Base-by-base conservation (phyloP, 495 filamentous ascomycete species). In the Chlorociboria aeruginascens region DNA sequence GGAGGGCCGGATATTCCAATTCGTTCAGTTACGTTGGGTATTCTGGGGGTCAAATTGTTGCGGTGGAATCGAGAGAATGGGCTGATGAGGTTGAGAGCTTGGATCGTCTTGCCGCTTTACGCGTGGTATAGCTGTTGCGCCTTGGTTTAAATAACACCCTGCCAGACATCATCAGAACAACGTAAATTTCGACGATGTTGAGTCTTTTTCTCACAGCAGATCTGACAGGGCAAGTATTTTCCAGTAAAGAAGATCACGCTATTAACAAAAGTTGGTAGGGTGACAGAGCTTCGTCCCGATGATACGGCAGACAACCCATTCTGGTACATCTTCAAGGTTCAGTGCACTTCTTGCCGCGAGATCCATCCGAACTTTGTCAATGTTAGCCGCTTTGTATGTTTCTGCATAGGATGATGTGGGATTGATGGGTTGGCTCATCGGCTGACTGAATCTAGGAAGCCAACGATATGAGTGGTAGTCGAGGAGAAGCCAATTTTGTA, bases 401-500 rank as follows among this genome's bases (percentile, higher is more conserved):
- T 25, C 20, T 25, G 2, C 4, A 25, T 44, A 16, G 9, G 12
- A 33, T 29, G 28, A 8, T 16, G 10, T 31, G 33, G 10, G 8
- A 12, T 12, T 43, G 20, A 42, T n/a, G 32, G 17, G 0, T 20
- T 3, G 17, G 0, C 13, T 3, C 20, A 10, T 20, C 30, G 13
- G 43, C 41, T 53, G 34, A 53, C 37, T n/a, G 20, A 7, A 31
- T 3, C 10, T 41, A 97, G 89, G 89, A 94, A 59, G 71, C 64
- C 43, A 82, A 89, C 57, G 90, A 95, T 45, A 79, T 93, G 58
- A 87, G 85, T 46, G 88, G 87, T 12, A 93, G 87, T 64, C 77
- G 85, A 40, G 92, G 92, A 39, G 89, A 97, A 65, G 93, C 92
- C 8, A 95, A 95, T 66, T 95, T 98, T 62, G 92, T 98, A 40